A percentile compares a stretch with the other conserved stretches of the same genome.
Conservation (phyloP, 208 protist species). For the Trypanosoma lewisi region DNA sequence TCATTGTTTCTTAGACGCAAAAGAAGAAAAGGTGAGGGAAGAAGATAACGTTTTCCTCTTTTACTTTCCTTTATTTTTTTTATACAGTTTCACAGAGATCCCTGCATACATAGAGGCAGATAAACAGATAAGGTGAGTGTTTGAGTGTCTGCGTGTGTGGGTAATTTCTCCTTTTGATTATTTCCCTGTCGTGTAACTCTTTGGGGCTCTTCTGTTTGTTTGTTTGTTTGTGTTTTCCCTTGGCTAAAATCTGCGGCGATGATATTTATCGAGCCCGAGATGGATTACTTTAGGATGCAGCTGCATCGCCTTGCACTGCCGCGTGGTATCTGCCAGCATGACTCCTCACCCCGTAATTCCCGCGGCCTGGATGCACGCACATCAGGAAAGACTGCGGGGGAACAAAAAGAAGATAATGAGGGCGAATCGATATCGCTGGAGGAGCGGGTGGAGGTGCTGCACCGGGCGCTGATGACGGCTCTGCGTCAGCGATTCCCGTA, state of each 20-base stretch:
- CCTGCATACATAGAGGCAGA: background rate
- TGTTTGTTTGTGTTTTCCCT: background rate
- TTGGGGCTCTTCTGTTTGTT: background rate
- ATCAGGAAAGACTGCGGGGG: background rate
- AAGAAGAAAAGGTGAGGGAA: background rate
- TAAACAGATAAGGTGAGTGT: background rate
- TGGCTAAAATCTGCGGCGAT: conserved; percentile 23
- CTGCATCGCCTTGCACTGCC: conserved; percentile 45
- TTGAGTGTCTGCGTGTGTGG: background rate
- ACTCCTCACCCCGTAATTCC: background rate
- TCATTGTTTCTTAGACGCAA: background rate
- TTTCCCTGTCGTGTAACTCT: background rate
- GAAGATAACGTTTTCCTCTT: too few relatives aligned
- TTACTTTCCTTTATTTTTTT: conserved; percentile 4
- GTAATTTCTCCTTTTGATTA: conserved; percentile 1
- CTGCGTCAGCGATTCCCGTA: conserved; percentile 64
- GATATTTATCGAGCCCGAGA: conserved; percentile 65
- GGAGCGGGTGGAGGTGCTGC: conserved; percentile 47
- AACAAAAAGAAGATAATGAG: background rate
- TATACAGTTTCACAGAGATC: background rate
- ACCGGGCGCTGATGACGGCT: conserved; percentile 54
- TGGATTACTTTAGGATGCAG: conserved; percentile 64
- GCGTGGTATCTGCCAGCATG: conserved; percentile 16
- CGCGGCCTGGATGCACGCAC: background rate
- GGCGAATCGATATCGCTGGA: conserved; percentile 32